Conservation (phyloP, 2,329 filamentous ascomycete species). For the Stagonosporopsis vannaccii region DNA sequence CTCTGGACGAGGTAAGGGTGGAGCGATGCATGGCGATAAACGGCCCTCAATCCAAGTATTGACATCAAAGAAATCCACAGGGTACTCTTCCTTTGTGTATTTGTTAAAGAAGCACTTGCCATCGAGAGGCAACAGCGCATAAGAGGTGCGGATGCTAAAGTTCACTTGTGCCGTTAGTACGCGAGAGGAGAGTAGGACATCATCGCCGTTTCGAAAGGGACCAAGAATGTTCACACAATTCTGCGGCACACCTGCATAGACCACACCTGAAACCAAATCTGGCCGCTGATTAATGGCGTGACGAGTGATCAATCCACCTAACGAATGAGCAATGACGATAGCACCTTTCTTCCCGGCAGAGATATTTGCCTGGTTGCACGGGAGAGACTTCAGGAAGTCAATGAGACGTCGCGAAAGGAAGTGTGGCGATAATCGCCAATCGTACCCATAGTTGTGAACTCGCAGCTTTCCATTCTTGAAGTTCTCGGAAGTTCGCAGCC, state of each 20-base stretch:
- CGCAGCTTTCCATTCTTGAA: constrained; percentile 73
- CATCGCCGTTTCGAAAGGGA: constrained; percentile 88
- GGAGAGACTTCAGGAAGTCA: constrained; percentile 74
- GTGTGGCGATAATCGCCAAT: constrained; percentile 88
- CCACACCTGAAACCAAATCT: constrained; percentile 82
- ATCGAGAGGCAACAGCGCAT: constrained; percentile 83
- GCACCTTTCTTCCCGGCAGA: constrained; percentile 69
- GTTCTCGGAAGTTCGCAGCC: constrained; percentile 77
- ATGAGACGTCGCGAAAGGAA: constrained; percentile 76
- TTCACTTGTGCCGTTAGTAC: constrained; percentile 92
- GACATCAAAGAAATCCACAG: constrained; percentile 82
- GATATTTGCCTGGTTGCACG: constrained; percentile 71
- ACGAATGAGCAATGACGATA: constrained; percentile 82
- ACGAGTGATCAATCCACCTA: constrained; percentile 86
- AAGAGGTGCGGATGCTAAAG: constrained; percentile 88
- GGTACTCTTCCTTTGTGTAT: constrained; percentile 78
- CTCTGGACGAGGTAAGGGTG: constrained; percentile 66
- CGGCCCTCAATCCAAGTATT: constrained; percentile 81
- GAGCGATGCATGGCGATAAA: constrained; percentile 78
- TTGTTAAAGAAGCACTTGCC: constrained; percentile 89
- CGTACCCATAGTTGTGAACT: constrained; percentile 91
- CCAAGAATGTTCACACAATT: constrained; percentile 91
- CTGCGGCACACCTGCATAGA: constrained; percentile 86
- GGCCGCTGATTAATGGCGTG: constrained; percentile 87
- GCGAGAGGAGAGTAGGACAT: constrained; percentile 86